phyloP scores from a whole-genome alignment of 768 basidiomycete species.

The Naematelia encephala region DNA sequence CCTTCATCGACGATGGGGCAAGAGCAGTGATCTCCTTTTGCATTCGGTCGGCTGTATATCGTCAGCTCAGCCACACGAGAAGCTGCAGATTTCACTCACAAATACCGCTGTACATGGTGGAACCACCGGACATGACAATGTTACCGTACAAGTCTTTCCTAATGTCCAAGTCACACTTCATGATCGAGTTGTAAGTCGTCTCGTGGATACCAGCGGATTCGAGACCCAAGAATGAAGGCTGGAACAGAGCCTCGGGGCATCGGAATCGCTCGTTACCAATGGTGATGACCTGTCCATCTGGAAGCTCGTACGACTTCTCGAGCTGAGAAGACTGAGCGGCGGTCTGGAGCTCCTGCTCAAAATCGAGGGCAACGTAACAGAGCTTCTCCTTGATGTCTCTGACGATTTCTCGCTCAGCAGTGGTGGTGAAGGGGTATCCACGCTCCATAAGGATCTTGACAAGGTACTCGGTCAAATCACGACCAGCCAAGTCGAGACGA shows the following conservation, averaged over 20 bases:
- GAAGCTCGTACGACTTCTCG: slow-evolving; percentile 91
- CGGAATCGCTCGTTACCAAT: slow-evolving; percentile 87
- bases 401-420: slow-evolving; percentile 89
- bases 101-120: slow-evolving; percentile 95
- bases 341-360: slow-evolving; percentile 87
- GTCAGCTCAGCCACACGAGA: slow-evolving; percentile 6
- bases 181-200: slow-evolving; percentile 74
- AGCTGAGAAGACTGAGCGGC: slow-evolving; percentile 83
- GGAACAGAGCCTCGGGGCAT: slow-evolving; percentile 62
- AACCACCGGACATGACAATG: slow-evolving; percentile 83
- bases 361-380: slow-evolving; percentile 91
- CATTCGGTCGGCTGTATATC: slow-evolving; percentile 73
- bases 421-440: slow-evolving; percentile 90
- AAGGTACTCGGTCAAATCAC: slow-evolving; percentile 69
- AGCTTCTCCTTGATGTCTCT: slow-evolving; percentile 97
- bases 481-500: slow-evolving; percentile 84
- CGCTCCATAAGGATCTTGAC: slow-evolving; percentile 63
- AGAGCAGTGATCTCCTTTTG: slow-evolving; percentile 85
- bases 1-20: slow-evolving; percentile 86
- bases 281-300: slow-evolving; percentile 89
- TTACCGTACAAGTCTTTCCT: slow-evolving; percentile 71
- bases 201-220: slow-evolving; percentile 90
- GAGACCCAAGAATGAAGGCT: slow-evolving; percentile 70
- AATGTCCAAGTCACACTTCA: slow-evolving; percentile 60
- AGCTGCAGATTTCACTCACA: slow-evolving; percentile 25